phyloP scores from a whole-genome alignment of 306 rosid genomes.

The Rosa chinensis region DNA sequence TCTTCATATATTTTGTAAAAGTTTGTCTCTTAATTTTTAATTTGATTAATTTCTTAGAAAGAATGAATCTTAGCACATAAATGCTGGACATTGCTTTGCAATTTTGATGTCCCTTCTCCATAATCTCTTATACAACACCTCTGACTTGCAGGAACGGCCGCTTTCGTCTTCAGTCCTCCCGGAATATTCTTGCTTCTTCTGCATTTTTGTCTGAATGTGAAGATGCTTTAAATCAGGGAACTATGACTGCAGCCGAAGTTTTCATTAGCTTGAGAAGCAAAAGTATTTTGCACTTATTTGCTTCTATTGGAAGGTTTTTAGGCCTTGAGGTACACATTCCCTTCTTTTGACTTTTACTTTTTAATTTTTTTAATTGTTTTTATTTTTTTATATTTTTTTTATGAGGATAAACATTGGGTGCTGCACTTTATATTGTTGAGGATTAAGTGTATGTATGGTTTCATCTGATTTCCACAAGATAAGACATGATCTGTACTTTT shows the following conservation, averaged over 20 bases:
- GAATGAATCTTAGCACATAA: not conserved
- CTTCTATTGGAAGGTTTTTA: conserved; percentile 83
- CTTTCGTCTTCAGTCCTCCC: conserved; percentile 85
- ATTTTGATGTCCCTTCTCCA: conserved; percentile 7
- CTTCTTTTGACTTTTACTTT: conserved; percentile 1
- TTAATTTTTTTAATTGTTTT: not conserved
- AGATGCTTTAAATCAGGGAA: conserved; percentile 95
- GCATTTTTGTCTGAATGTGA: conserved; percentile 71
- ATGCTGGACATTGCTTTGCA: not conserved
- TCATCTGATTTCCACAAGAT: conserved; percentile 17
- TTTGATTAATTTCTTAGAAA: not conserved
- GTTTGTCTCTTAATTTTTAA: not conserved
- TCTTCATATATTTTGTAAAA: not conserved
- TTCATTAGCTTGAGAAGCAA: conserved; percentile 87
- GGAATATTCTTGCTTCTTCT: conserved; percentile 54
- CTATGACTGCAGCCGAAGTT: conserved; percentile 77
- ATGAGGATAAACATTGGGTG: not conserved
- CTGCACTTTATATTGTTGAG: not conserved
- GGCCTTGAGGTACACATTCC: conserved; percentile 79
- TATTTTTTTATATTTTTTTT: not conserved
- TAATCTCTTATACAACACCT: conserved; percentile 19
- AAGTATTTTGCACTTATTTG: conserved; percentile 87
- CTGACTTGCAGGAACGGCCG: conserved; percentile 79
- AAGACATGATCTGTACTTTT: conserved; percentile 22
- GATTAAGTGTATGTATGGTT: conserved; percentile 1